These are phyloP conservation scores for Zizania latifolia DNA, from an alignment of 176 grass and related monocot genomes.

Conservation along the genomic window DNA sequence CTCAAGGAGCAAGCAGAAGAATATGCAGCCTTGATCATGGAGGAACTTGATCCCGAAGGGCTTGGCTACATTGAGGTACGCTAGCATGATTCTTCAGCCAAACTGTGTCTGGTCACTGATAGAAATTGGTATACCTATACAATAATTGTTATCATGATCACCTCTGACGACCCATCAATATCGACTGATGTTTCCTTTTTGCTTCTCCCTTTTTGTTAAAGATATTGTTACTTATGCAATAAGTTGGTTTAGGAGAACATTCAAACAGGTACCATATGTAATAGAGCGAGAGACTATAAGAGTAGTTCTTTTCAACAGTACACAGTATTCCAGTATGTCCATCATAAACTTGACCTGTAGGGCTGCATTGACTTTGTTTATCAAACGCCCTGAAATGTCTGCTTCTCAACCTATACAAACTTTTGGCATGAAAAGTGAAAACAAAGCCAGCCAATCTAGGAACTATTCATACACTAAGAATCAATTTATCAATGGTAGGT, in stretches of 20 bases:
- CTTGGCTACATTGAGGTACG: constrained; percentile 95
- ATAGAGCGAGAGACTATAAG: background rate
- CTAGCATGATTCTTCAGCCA: background rate
- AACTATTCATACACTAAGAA: background rate
- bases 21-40: constrained; percentile 94
- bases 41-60: constrained; percentile 86
- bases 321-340: background rate
- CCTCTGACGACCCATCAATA: background rate
- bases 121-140: background rate
- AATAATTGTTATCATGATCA: background rate
- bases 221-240: background rate
- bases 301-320: background rate
- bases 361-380: background rate
- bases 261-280: background rate
- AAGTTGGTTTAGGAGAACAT: too few species aligned
- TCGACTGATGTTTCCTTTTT: background rate
- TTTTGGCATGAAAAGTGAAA: background rate
- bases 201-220: background rate
- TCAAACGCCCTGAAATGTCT: background rate
- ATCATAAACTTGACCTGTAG: background rate
- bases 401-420: background rate
- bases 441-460: constrained; percentile 10
- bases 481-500: too few species aligned
- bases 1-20: constrained; percentile 95
- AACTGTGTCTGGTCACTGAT: background rate